Conservation (phyloP, 352 stramenopile genomes). For the Pythium biforme region DNA sequence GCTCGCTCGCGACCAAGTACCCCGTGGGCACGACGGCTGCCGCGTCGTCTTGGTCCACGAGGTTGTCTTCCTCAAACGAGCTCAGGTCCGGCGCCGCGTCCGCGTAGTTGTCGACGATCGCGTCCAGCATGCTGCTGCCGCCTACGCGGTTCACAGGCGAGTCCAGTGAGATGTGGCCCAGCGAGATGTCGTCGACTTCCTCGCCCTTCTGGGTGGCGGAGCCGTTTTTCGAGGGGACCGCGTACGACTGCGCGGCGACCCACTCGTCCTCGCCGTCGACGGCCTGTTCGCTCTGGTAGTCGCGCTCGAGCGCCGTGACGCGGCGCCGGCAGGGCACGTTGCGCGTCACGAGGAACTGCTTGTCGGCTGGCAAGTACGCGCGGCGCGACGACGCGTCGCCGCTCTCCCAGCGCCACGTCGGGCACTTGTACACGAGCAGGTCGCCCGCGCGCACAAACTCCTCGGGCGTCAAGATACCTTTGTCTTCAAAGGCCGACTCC, state of each 20-base stretch:
- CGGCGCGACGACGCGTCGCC: slow-evolving; percentile 57
- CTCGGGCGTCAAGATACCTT: slow-evolving; percentile 95
- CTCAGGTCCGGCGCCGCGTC: slow-evolving; percentile 45
- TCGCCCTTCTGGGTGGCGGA: not conserved
- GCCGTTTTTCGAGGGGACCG: slow-evolving; percentile 17
- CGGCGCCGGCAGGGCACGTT: slow-evolving; percentile 89
- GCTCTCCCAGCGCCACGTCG: slow-evolving; percentile 94
- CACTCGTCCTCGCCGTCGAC: slow-evolving; percentile 90
- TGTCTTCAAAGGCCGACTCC: slow-evolving; percentile 91
- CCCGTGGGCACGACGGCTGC: slow-evolving; percentile 27
- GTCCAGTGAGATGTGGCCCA: slow-evolving; percentile 61
- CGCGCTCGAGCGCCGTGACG: slow-evolving; percentile 73
- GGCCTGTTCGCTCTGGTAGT: slow-evolving; percentile 64
- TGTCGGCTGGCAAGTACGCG: slow-evolving; percentile 75
- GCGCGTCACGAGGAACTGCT: slow-evolving; percentile 87
- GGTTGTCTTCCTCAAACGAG: slow-evolving; percentile 75
- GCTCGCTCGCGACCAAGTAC: slow-evolving; percentile 71
- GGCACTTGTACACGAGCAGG: slow-evolving; percentile 96
- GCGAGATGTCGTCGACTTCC: slow-evolving; percentile 43
- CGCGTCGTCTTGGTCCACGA: slow-evolving; percentile 63
- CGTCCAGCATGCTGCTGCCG: slow-evolving; percentile 43
- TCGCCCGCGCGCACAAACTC: slow-evolving; percentile 96
- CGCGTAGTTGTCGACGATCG: slow-evolving; percentile 71
- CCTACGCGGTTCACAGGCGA: not conserved
- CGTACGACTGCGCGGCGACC: slow-evolving; percentile 86